Base-by-base conservation (phyloP, 495 filamentous ascomycete species). In the Friedmanniomyces simplex region DNA sequence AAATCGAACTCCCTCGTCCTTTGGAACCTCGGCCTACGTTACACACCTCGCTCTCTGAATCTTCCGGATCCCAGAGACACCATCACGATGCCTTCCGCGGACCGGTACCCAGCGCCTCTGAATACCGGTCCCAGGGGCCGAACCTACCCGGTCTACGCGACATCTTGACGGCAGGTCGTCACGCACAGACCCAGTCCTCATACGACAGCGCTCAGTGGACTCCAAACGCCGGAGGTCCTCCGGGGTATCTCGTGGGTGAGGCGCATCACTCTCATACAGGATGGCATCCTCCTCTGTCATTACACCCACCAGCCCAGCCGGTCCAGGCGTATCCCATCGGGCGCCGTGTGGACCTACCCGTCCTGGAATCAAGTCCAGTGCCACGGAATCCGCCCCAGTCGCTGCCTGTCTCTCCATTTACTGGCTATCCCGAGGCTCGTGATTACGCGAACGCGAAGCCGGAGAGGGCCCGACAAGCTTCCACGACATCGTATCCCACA, bases 91-190 rank as follows among this genome's bases (percentile, higher is more conserved):
- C 47, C 16, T 54, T 49, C n/a, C 30, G 30, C 16, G 37, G 55
- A 0, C 43, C 45, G 28, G 6, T 21, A 10, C 12, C 39, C 14
- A 25, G 4, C 25, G 16, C 54, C 18, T 28, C 51, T 16, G 57
- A 60, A 20, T n/a, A 41, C 42, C 14, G 61, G 13, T 5, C 51
- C 13, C 46, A 51, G 11, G 46, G 46, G 11, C 61, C 46, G n/a
- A 63, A 20, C 34, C 42, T 63, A 2, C 61, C 61, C 11, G 61
- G 61, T 7, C 42, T 63, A 18, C 41, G 47, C 12, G 61, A 63
- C 34, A 55, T 63, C 16, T 56, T 63, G 4, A 52, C 52, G 2
- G 32, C 52, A 2, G 22, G 43, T 22, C 28, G 20, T 41, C 28
- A 47, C 28, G 28, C 7, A 25, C n/a, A 12, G 3, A 13, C 32